A percentile compares a stretch with the other conserved stretches of the same genome.
Conservation (phyloP, 352 stramenopile species). For the Globisporangium okanoganense region DNA sequence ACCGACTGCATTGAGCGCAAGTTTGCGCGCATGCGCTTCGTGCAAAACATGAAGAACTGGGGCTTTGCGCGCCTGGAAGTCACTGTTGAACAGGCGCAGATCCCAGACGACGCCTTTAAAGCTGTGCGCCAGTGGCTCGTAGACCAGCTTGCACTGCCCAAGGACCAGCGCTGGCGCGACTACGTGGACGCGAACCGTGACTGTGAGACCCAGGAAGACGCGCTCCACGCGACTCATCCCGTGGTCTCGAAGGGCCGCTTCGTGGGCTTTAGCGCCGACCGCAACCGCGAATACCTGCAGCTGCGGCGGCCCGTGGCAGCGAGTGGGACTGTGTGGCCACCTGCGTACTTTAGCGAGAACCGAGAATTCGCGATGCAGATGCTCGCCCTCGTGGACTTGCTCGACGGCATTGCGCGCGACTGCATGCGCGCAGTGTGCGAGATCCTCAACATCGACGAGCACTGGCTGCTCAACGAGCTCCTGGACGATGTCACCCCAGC, state of each 20-base stretch:
- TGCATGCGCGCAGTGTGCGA: constrained; percentile 79
- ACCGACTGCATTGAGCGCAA: constrained; percentile 45
- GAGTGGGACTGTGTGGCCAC: constrained; percentile 77
- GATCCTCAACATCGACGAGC: constrained; percentile 54
- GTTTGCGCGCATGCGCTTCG: constrained; percentile 52
- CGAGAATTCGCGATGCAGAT: constrained; percentile 55
- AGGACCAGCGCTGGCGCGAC: constrained; percentile 60
- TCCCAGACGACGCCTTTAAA: constrained; percentile 51
- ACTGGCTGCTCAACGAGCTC: constrained; percentile 63
- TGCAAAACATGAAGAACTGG: constrained; percentile 65
- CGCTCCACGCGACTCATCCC: constrained; percentile 26
- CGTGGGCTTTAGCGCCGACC: constrained; percentile 69
- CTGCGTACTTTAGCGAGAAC: constrained; percentile 54
- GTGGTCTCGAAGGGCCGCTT: constrained; percentile 60
- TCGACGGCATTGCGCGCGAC: constrained; percentile 64
- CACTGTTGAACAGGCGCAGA: constrained; percentile 51
- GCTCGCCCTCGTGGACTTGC: constrained; percentile 47
- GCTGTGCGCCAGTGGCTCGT: constrained; percentile 60
- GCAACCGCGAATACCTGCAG: constrained; percentile 79
- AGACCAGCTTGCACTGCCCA: constrained; percentile 43
- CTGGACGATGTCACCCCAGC: constrained; percentile 52
- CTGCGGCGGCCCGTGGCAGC: constrained; percentile 53
- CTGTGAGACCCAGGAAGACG: constrained; percentile 9
- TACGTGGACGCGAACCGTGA: constrained; percentile 43
- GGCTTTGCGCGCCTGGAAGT: constrained; percentile 74